These are phyloP conservation scores for Paecilomyces sp. DNA, from an alignment of 2,329 filamentous ascomycete species.

Conservation along the genomic window DNA sequence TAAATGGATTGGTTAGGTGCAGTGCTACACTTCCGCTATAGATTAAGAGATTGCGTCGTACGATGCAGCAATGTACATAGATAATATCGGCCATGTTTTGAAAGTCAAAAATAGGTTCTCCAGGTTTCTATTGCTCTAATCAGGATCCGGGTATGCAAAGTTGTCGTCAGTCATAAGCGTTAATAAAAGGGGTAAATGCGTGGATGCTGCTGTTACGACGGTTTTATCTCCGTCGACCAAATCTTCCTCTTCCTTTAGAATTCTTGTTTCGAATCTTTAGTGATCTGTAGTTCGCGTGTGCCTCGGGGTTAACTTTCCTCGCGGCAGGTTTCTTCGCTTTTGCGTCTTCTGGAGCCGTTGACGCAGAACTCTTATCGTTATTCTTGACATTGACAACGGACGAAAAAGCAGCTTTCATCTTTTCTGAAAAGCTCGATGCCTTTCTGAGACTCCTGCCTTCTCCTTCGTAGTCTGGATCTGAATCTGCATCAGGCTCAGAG, in stretches of 20 bases:
- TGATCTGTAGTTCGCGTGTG: slow-evolving; percentile 43
- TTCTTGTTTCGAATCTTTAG: slow-evolving; percentile 39
- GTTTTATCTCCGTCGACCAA: slow-evolving; percentile 25
- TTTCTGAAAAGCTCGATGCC: slow-evolving; percentile 27
- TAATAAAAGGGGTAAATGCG: background rate
- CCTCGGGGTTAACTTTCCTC: slow-evolving; percentile 36
- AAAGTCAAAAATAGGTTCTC: background rate
- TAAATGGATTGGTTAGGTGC: slow-evolving; percentile 4
- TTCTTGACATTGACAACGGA: slow-evolving; percentile 10
- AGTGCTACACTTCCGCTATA: background rate
- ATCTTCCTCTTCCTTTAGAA: slow-evolving; percentile 28
- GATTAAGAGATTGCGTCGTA: background rate
- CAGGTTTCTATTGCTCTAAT: background rate
- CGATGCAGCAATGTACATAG: background rate
- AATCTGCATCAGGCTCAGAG: slow-evolving; percentile 18
- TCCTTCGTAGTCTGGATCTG: slow-evolving; percentile 20
- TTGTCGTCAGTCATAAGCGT: background rate
- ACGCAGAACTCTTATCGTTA: slow-evolving; percentile 5
- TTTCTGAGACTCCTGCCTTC: slow-evolving; percentile 11
- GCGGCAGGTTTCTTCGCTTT: slow-evolving; percentile 18
- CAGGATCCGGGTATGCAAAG: background rate
- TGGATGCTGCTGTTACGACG: background rate
- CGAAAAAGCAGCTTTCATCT: slow-evolving; percentile 29
- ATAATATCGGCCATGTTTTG: background rate
- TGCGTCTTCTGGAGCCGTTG: slow-evolving; percentile 5